These are phyloP conservation scores for Fonsecaea erecta DNA, from an alignment of 2,329 filamentous ascomycete genomes.

Conservation along the genomic window DNA sequence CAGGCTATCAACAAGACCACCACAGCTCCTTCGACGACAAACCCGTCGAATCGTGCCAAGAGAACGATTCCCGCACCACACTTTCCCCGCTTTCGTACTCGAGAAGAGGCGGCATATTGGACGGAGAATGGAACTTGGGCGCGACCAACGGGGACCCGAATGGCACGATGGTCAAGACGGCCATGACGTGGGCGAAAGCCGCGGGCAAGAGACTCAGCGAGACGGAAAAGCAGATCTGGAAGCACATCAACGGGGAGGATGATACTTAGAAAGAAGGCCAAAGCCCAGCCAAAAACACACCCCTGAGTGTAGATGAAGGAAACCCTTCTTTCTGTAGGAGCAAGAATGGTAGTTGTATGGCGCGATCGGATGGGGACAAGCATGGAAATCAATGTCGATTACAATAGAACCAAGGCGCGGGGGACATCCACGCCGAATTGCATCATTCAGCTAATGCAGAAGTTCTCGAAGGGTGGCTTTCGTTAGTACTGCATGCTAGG, in stretches of 20 bases:
- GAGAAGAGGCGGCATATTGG: conserved; percentile 32
- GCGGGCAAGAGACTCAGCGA: conserved; percentile 47
- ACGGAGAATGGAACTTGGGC: conserved; percentile 66
- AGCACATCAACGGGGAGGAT: conserved; percentile 41
- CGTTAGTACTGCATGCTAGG: no score
- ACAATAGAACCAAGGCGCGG: background rate
- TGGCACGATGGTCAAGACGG: conserved; percentile 41
- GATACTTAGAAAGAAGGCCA: conserved; percentile 5
- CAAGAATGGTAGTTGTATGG: background rate
- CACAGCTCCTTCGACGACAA: conserved; percentile 35
- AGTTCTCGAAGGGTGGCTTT: no score
- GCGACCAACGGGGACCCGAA: conserved; percentile 55
- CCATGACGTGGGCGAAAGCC: conserved; percentile 38
- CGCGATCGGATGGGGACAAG: no score
- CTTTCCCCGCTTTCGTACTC: conserved; percentile 25
- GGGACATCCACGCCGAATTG: no score
- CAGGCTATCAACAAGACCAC: conserved; percentile 42
- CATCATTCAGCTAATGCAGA: no score
- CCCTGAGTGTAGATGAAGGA: background rate
- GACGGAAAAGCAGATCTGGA: conserved; percentile 55
- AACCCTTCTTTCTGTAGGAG: background rate
- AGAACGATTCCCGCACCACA: conserved; percentile 20
- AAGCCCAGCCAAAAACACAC: background rate
- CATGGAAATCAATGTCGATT: background rate
- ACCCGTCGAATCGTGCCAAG: conserved; percentile 29